Evolutionary conservation across 2,329 filamentous ascomycete species (phyloP).

Genomic region (Curvularia sp.): DNA sequence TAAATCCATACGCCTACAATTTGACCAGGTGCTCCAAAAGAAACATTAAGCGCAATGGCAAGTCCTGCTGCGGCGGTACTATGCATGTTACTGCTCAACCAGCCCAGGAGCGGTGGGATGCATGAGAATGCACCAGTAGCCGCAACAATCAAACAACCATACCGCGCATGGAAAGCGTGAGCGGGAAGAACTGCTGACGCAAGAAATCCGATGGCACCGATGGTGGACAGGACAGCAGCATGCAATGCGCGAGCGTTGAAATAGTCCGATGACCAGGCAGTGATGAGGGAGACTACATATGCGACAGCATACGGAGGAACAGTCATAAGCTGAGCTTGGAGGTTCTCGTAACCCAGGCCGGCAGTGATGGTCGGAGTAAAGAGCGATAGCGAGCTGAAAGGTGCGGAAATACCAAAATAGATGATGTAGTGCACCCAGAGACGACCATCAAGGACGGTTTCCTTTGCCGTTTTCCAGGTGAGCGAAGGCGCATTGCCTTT

Average conservation of each 20-base stretch:
- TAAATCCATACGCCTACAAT: conserved; percentile 79
- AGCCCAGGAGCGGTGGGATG: conserved; percentile 73
- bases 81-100: conserved; percentile 72
- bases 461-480: conserved; percentile 58
- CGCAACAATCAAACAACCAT: conserved; percentile 73
- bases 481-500: conserved; percentile 46
- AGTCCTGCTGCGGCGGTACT: conserved; percentile 70
- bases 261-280: conserved; percentile 30
- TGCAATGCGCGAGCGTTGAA: conserved; percentile 56
- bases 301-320: conserved; percentile 70
- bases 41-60: conserved; percentile 74
- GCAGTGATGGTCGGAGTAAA: conserved; percentile 71
- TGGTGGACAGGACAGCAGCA: conserved; percentile 47
- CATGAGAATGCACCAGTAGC: conserved; percentile 71
- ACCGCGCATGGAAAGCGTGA: conserved; percentile 66
- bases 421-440: conserved; percentile 60
- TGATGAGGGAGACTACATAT: conserved; percentile 58
- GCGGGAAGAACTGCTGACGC: conserved; percentile 69
- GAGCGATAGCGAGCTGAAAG: conserved; percentile 55
- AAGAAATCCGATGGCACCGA: conserved; percentile 66
- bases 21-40: conserved; percentile 71
- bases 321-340: conserved; percentile 70
- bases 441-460: conserved; percentile 58
- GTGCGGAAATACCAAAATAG: conserved; percentile 35
- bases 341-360: conserved; percentile 61